Percentiles rank a stretch among this genome's conserved stretches.
Conservation (phyloP, 805 yeast species). For the Wickerhamiella occidentalis region DNA sequence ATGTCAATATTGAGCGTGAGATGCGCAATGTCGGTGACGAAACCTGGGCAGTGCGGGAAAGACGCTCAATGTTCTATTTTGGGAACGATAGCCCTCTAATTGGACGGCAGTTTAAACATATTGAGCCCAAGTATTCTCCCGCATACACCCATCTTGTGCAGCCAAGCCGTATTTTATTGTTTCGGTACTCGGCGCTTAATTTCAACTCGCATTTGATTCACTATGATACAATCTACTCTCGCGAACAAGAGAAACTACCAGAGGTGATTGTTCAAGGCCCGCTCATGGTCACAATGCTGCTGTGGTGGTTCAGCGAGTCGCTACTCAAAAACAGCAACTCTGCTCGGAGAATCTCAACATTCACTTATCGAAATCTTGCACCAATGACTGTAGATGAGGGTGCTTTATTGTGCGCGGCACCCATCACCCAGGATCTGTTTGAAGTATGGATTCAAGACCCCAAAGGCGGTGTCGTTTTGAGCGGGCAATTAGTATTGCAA, state of each 20-base stretch:
- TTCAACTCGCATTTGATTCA: conserved; percentile 81
- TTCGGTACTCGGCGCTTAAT: conserved; percentile 62
- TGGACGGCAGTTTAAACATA: conserved; percentile 18
- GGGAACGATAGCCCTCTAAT: conserved; percentile 24
- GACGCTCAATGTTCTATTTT: conserved; percentile 52
- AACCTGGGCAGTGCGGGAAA: conserved; percentile 35
- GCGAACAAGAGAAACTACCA: conserved; percentile 44
- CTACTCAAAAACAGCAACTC: conserved; percentile 17
- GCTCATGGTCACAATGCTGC: conserved; percentile 45
- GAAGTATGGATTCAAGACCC: conserved; percentile 18
- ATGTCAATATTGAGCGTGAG: conserved; percentile 46
- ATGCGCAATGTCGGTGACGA: conserved; percentile 27
- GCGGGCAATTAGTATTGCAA: conserved; percentile 13
- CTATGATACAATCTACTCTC: conserved; percentile 47
- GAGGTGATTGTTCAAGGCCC: conserved; percentile 72
- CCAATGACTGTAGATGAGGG: conserved; percentile 39
- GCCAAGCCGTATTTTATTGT: conserved; percentile 36
- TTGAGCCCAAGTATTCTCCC: conserved; percentile 18
- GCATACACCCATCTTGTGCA: conserved; percentile 23
- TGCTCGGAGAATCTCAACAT: conserved; percentile 20
- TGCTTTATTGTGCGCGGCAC: conserved; percentile 20
- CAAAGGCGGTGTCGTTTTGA: conserved; percentile 14
- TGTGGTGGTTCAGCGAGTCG: conserved; percentile 37
- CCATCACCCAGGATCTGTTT: conserved; percentile 15
- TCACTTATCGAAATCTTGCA: conserved; percentile 39